Evolutionary conservation across 352 stramenopile genomes (phyloP), one percentile per base, ranked within the genome.

Genomic region (Globisporangium emineosum): DNA sequence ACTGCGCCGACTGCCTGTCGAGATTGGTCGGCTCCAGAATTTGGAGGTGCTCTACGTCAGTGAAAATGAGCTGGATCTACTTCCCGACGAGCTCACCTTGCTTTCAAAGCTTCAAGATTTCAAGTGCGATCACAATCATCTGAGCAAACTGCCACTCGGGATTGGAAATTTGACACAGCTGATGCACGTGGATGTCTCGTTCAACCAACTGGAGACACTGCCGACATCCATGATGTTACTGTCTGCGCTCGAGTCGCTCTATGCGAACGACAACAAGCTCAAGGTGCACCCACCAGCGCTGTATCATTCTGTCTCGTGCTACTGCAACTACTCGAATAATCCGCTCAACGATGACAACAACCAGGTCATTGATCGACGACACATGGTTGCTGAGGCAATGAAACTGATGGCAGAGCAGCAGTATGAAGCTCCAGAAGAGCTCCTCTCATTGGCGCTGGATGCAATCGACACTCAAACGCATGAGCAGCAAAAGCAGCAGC

Each of bases 241-340:
- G 4, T 37, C 8, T 0, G 33, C 64, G 12, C 67, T 93, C n/a
- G 61, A 65, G 43, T 79, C 68, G 5, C 56, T 93, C 0, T 57
- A 77, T 42, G 77, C 72, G 12, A 81, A 69, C 49, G 67, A 85
- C 60, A 93, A 93, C 55, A 42, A 65, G 19, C 63, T 93, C 35
- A 35, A 43, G 5, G 21, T 54, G 4, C 32, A 50, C 15, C 79
- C 83, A 6, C 65, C 81, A 23, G 71, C 64, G 10, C 40, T 79
- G 10, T 54, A 55, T 25, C 42, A 67, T 15, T 45, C n/a, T 19
- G 51, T 60, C 21, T 29, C 42, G 17, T 86, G 72, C 54, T 85
- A 75, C 51, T 73, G 78, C 30, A 79, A 90, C 25, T 71, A 85
- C 49, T 88, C 78, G 19, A 89, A 87, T 60, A 92, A 92, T 51